phyloP scores from a whole-genome alignment of 2,329 filamentous ascomycete genomes.

The Coniochaeta ligniaria region DNA sequence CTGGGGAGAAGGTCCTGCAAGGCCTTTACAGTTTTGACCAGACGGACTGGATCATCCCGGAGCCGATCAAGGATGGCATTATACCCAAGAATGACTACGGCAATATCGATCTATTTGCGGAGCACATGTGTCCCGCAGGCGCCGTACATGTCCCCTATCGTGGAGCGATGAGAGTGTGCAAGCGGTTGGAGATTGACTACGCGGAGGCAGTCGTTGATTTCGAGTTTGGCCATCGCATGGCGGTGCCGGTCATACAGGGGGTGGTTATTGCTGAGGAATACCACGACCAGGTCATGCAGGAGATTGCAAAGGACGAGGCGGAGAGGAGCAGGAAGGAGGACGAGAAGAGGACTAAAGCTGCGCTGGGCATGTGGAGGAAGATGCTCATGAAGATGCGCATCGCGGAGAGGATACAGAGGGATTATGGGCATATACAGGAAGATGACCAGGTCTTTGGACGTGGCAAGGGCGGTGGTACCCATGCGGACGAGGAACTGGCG shows the following conservation, averaged over 20 bases:
- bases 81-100: slow-evolving; percentile 94
- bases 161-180: slow-evolving; percentile 73
- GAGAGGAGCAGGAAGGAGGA: slow-evolving; percentile 74
- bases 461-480: slow-evolving; percentile 3
- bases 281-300: slow-evolving; percentile 64
- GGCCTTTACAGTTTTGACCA: slow-evolving; percentile 78
- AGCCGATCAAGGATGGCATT: slow-evolving; percentile 72
- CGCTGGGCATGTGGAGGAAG: slow-evolving; percentile 75
- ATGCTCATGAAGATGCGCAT: slow-evolving; percentile 83
- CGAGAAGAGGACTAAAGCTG: slow-evolving; percentile 69
- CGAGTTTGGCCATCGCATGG: slow-evolving; percentile 91
- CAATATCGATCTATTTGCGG: slow-evolving; percentile 93
- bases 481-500: slow-evolving; percentile 42
- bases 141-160: slow-evolving; percentile 77
- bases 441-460: slow-evolving; percentile 33
- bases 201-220: slow-evolving; percentile 95
- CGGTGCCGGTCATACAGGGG: slow-evolving; percentile 84
- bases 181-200: slow-evolving; percentile 76
- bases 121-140: slow-evolving; percentile 79
- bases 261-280: slow-evolving; percentile 84
- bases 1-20: slow-evolving; percentile 77
- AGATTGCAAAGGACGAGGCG: slow-evolving; percentile 70
- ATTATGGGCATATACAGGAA: slow-evolving; percentile 62
- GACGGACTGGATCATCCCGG: slow-evolving; percentile 92
- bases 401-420: slow-evolving; percentile 64